Base-by-base conservation (phyloP, 306 rosid species). In the Prunus armeniaca region DNA sequence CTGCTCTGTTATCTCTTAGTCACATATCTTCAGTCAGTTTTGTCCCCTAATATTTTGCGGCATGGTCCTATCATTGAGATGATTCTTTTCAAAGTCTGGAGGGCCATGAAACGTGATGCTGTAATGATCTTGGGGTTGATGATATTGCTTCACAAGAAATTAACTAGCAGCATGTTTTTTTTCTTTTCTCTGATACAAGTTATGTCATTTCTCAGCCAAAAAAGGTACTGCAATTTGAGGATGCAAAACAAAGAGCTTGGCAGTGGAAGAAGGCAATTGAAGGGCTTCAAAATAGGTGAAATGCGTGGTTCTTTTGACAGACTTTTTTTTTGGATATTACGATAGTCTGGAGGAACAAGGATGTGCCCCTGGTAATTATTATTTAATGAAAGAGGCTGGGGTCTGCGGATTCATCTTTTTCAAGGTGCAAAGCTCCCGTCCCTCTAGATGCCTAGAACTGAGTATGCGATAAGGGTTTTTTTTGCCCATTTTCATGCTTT, bases 211-310 rank as follows among this genome's bases (percentile, higher is more conserved):
- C 86, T 82, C 98, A 96, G 98, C 96, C 99, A 6, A 96, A 96
- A 75, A 96, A 96, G 90, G 89, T 96, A 58, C 65, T 90, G 77
- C 85, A 92, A 8, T 96, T 93, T 28, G 98, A 96, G 87, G 99
- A 96, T 69, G 84, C 96, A 22, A 96, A 96, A 80, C 99, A 93
- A 84, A 88, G 97, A 84, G 97, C 98, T 5, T 85, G 85, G 85
- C 96, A 89, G 66, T 96, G 98, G 99, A 96, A 96, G 88, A 96
- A 93, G 87, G 96, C 98, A 13, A 96, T 96, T 6, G 99, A 96
- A 84, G 99, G 86, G 74, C 98, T 96, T 88, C 98, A 96, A 81
- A 96, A 91, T 80, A 86, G 91, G 90, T 96, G 96, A 93, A 73
- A 81, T 80, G 71, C 45, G 11, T 65, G 78, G 73, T 86, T 34